Percentiles rank a stretch among this genome's conserved stretches.
Evolutionary conservation across 192 early-diverging fungal genomes (phyloP).

Genomic region (Diversispora epigaea): DNA sequence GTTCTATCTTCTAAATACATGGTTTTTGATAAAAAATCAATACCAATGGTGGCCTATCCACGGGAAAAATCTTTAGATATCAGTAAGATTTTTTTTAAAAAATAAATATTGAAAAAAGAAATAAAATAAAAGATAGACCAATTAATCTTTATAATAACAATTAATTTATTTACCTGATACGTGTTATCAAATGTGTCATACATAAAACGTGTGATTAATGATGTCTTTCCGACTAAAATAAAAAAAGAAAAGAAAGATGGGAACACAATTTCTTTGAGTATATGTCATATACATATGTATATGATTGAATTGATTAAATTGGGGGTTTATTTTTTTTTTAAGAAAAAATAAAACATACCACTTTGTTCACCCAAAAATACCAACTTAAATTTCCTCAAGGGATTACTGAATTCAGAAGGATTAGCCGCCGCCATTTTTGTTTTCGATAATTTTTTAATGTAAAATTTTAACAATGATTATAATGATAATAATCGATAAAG

Average conservation of each 20-base stretch:
- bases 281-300: too few species aligned
- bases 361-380: slow-evolving; percentile 99
- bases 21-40: slow-evolving; percentile 98
- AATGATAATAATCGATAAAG: too few species aligned
- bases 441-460: too few species aligned
- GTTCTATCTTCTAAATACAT: slow-evolving; percentile 99
- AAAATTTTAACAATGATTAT: too few species aligned
- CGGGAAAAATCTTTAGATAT: slow-evolving; percentile 96
- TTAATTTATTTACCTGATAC: slow-evolving; percentile 65
- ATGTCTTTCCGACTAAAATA: slow-evolving; percentile 90
- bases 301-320: too few species aligned
- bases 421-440: slow-evolving; percentile 17
- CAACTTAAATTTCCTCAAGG: slow-evolving; percentile 92
- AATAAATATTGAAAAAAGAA: neutral
- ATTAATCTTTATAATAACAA: too few species aligned
- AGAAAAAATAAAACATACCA: slow-evolving; percentile 70
- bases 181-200: slow-evolving; percentile 99
- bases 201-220: slow-evolving; percentile 99
- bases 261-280: too few species aligned
- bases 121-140: neutral
- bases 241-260: neutral
- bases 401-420: slow-evolving; percentile 52
- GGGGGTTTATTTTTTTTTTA: slow-evolving; percentile 97
- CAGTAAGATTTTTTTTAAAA: slow-evolving; percentile 73
- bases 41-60: slow-evolving; percentile 94